phyloP scores from a whole-genome alignment of 257 asterid genomes.

The Phtheirospermum japonicum region DNA sequence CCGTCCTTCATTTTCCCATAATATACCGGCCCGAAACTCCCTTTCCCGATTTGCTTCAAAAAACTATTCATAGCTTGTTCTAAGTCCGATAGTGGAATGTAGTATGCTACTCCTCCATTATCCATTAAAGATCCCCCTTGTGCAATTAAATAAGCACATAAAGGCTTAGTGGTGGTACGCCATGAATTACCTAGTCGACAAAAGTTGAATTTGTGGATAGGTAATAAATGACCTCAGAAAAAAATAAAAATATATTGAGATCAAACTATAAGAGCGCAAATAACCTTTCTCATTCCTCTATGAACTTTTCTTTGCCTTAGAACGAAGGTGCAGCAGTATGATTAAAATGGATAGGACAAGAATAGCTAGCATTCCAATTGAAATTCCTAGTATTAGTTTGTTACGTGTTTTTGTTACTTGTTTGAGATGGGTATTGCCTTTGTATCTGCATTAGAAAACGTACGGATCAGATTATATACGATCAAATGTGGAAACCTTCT shows the following conservation, averaged over 20 bases:
- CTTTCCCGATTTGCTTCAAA: too few species aligned
- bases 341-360: conserved; percentile 57
- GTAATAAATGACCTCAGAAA: conserved; percentile 11
- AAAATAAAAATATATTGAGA: background rate
- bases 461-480: conserved; percentile 17
- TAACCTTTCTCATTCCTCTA: conserved; percentile 47
- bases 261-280: conserved; percentile 4
- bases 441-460: conserved; percentile 46
- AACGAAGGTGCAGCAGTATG: conserved; percentile 46
- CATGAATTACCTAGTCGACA: conserved; percentile 47
- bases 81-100: too few species aligned
- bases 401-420: conserved; percentile 37
- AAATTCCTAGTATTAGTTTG: conserved; percentile 49
- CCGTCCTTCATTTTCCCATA: conserved; percentile 88
- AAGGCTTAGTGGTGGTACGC: conserved; percentile 54
- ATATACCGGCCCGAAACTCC: too few species aligned
- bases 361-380: conserved; percentile 54
- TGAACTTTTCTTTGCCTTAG: conserved; percentile 39
- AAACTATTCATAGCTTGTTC: too few species aligned
- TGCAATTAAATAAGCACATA: conserved; percentile 41
- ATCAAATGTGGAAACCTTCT: too few species aligned
- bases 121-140: conserved; percentile 81
- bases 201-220: conserved; percentile 3
- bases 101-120: too few species aligned
- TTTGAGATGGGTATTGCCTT: conserved; percentile 66